Conservation (phyloP, 2,329 filamentous ascomycete species). For the Aspergillus sp. region DNA sequence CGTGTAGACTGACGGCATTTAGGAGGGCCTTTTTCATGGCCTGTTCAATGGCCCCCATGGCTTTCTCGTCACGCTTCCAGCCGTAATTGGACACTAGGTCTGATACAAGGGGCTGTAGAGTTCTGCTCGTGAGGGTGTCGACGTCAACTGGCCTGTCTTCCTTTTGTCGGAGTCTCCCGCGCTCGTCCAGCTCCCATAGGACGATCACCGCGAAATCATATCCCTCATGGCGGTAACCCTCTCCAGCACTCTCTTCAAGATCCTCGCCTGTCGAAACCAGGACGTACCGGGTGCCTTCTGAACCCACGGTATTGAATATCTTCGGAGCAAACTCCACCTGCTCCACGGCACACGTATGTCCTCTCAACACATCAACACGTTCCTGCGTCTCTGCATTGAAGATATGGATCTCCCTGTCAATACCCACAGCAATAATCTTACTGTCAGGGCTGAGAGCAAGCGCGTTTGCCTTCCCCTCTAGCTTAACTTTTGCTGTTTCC, state of each 20-base stretch:
- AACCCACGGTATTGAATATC: neutral
- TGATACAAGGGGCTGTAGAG: neutral
- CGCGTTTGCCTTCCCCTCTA: neutral
- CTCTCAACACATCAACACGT: neutral
- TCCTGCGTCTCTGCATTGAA: constrained; percentile 2
- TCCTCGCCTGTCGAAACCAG: neutral
- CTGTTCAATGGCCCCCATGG: neutral
- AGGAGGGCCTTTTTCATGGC: neutral
- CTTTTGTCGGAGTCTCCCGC: neutral
- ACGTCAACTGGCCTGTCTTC: neutral
- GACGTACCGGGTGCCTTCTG: neutral
- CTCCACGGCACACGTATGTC: neutral
- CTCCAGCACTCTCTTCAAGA: neutral
- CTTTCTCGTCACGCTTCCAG: neutral
- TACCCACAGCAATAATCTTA: neutral
- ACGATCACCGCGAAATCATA: neutral
- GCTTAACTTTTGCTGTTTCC: neutral
- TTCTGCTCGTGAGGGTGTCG: neutral
- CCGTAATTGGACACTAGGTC: neutral
- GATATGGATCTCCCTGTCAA: neutral
- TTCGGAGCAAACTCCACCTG: neutral
- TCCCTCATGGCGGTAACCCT: neutral
- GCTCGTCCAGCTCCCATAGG: neutral
- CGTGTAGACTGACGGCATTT: neutral
- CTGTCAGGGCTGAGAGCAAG: neutral